Conservation (phyloP, 495 filamentous ascomycete species). For the Penicillium subrubescens region DNA sequence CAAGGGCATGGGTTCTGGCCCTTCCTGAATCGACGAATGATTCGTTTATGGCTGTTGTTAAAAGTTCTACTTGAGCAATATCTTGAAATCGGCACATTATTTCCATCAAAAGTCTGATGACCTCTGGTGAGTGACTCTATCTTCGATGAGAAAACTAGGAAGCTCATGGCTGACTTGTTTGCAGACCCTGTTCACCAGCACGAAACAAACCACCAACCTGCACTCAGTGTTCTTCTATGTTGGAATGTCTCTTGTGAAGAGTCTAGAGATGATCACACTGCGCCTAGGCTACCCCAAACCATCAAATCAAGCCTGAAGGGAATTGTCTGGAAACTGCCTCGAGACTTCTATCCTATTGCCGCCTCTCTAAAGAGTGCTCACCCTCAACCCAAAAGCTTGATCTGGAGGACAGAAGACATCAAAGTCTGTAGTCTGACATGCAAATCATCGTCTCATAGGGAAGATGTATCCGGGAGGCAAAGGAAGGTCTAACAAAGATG, state of each 20-base stretch:
- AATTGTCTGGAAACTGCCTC: neutral
- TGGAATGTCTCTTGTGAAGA: neutral
- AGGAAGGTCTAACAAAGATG: neutral
- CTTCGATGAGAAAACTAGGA: neutral
- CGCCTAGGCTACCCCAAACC: neutral
- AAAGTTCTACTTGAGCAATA: neutral
- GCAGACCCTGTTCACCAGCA: neutral
- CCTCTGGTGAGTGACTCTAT: neutral
- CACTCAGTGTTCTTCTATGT: too few relatives aligned
- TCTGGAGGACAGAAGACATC: neutral
- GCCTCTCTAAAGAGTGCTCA: neutral
- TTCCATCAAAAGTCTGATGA: neutral
- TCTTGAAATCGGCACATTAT: neutral
- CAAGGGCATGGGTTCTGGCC: slow-evolving; percentile 9
- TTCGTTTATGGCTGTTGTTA: neutral
- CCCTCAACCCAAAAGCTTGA: neutral
- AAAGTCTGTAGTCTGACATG: neutral
- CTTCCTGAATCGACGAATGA: neutral
- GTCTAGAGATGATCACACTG: neutral
- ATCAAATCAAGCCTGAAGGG: neutral
- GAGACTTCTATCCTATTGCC: neutral
- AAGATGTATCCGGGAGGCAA: neutral
- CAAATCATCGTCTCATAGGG: neutral
- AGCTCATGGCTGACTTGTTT: neutral
- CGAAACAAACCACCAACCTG: neutral